phyloP scores from a whole-genome alignment of 768 basidiomycete genomes.

The Porphyrellus cyaneotinctus region DNA sequence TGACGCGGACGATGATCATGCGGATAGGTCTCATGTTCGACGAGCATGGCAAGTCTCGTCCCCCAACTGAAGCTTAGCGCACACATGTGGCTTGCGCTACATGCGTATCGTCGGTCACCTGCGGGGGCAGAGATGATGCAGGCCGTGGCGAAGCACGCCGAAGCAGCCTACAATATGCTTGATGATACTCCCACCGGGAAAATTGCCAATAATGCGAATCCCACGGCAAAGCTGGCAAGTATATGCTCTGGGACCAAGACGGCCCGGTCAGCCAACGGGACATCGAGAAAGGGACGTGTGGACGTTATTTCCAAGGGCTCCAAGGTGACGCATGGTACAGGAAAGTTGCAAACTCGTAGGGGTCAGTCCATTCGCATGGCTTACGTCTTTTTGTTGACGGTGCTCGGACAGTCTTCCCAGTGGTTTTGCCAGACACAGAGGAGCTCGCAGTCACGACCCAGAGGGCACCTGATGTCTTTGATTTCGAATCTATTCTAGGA shows the following conservation, averaged over 20 bases:
- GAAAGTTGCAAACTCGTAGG: conserved; percentile 45
- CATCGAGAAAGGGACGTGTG: conserved; percentile 39
- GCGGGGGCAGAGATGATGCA: conserved; percentile 36
- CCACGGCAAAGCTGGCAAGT: conserved; percentile 23
- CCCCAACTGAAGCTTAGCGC: conserved; percentile 50
- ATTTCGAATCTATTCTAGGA: conserved; percentile 36
- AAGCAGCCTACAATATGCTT: conserved; percentile 50
- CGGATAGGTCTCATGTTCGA: conserved; percentile 29
- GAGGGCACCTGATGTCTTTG: conserved; percentile 8
- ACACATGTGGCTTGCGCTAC: conserved; percentile 68
- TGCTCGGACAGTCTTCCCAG: conserved; percentile 4
- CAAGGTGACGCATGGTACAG: conserved; percentile 25
- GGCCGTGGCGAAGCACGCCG: conserved; percentile 48
- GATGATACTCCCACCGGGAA: conserved; percentile 32
- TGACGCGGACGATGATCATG: not conserved
- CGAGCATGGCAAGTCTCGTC: conserved; percentile 28
- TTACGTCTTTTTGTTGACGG: not conserved
- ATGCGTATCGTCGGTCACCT: conserved; percentile 56
- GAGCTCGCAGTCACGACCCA: conserved; percentile 2
- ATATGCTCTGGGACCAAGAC: conserved; percentile 14
- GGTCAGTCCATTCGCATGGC: conserved; percentile 21
- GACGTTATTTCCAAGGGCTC: not conserved
- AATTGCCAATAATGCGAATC: conserved; percentile 9
- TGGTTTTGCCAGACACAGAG: conserved; percentile 18
- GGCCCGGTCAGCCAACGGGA: not conserved